Evolutionary conservation across 164 flowering plant species (phyloP), one percentile per base, ranked within the genome.

Genomic region (Liriodendron chinense): DNA sequence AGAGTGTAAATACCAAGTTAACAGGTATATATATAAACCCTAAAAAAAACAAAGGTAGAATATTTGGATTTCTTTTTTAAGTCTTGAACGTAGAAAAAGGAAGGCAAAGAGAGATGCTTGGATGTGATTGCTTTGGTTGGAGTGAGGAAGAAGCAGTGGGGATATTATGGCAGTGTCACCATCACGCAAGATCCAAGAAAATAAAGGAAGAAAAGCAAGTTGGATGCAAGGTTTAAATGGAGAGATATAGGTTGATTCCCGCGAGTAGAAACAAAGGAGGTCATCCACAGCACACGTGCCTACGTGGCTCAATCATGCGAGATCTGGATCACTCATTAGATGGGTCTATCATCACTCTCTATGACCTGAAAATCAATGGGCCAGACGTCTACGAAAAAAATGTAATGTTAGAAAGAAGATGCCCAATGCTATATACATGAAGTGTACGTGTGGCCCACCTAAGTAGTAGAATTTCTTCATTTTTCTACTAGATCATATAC

Each of bases 141-240:
- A 16, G 13, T 53, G 83, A 78, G 72, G 53, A 47, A 61, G 79
- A 81, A 64, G 69, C 56, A 68, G 48, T 25, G 56, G 71, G 28
- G 65, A 57, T 56, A 53, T 0, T 57, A 63, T 57, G 64, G 66
- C 9, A 65, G 50, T 68, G 72, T 68, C 50, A 75, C 26, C 28
- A 53, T 68, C 68, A 28, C 72, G 68, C 72, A 53, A n/a, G 77
- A 74, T 74, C 72, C 77, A 68, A 74, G 77, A 68, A 74, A 68
- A 74, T 68, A 68, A 72, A 72, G 74, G 56, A 66, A 28, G 1
- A 56, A 64, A 22, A 64, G 61, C 77, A 68, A 53, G 59, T 53
- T 53, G 59, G 16, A 53, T 53, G 59, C 59, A 7, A 53, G 59
- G 26, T 34, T 74, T 65, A 61, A 57, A 23, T 34, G 26, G 5